phyloP scores from a whole-genome alignment of 805 yeast species.

The Wickerhamomyces sydowiorum region DNA sequence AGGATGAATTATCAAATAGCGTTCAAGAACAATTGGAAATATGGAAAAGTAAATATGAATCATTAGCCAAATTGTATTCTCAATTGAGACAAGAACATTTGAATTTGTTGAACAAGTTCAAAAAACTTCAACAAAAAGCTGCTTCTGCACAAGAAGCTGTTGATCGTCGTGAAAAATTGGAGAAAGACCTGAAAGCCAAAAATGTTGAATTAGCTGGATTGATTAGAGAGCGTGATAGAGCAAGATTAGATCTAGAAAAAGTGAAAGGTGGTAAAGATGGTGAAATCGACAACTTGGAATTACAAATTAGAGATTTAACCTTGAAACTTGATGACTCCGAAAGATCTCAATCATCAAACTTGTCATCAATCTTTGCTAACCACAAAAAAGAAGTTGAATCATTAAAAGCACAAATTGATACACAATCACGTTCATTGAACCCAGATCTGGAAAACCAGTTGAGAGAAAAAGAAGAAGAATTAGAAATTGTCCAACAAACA shows the following conservation, averaged over 20 bases:
- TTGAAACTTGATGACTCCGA: slow-evolving; percentile 55
- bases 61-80: slow-evolving; percentile 82
- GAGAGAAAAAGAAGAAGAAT: slow-evolving; percentile 67
- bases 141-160: slow-evolving; percentile 87
- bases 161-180: slow-evolving; percentile 74
- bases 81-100: slow-evolving; percentile 91
- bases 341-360: slow-evolving; percentile 56
- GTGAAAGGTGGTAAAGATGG: slow-evolving; percentile 56
- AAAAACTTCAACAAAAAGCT: slow-evolving; percentile 79
- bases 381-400: slow-evolving; percentile 60
- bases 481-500: slow-evolving; percentile 73
- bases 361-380: slow-evolving; percentile 51
- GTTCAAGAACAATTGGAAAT: slow-evolving; percentile 68
- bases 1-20: slow-evolving; percentile 63
- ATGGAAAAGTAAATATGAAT: slow-evolving; percentile 86
- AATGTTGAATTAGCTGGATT: slow-evolving; percentile 84
- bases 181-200: slow-evolving; percentile 78
- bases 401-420: slow-evolving; percentile 32
- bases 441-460: slow-evolving; percentile 39
- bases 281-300: slow-evolving; percentile 59
- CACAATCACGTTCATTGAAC: slow-evolving; percentile 13
- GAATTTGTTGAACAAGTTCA: slow-evolving; percentile 68
- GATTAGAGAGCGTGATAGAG: slow-evolving; percentile 85
- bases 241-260: slow-evolving; percentile 75
- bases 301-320: slow-evolving; percentile 57